Conservation (phyloP, 1,284 basidiomycete genomes). For the Rhodotorula sp. region DNA sequence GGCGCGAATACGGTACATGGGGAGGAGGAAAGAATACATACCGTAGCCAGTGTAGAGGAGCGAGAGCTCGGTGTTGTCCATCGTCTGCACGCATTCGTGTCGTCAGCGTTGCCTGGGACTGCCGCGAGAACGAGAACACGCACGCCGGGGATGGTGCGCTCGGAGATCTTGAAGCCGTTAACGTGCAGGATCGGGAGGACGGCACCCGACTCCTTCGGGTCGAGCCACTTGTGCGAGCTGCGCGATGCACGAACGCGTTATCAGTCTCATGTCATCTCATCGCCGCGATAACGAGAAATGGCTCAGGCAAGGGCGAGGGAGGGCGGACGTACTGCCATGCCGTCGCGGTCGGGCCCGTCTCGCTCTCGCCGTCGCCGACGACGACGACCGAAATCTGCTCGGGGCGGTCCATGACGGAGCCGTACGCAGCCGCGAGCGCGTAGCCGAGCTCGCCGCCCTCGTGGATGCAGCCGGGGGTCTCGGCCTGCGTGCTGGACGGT, state of each 20-base stretch:
- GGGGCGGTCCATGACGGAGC: slow-evolving; percentile 77
- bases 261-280: background rate
- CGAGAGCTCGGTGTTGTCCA: slow-evolving; percentile 78
- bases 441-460: slow-evolving; percentile 81
- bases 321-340: slow-evolving; percentile 43
- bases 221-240: slow-evolving; percentile 73
- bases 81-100: slow-evolving; percentile 54
- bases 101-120: background rate
- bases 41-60: slow-evolving; percentile 62
- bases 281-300: background rate
- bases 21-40: background rate
- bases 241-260: slow-evolving; percentile 61
- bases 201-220: slow-evolving; percentile 85
- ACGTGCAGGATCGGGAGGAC: slow-evolving; percentile 83
- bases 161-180: slow-evolving; percentile 76
- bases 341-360: slow-evolving; percentile 79
- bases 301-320: no score
- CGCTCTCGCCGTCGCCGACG: slow-evolving; percentile 83
- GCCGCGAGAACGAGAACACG: background rate
- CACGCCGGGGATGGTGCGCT: slow-evolving; percentile 76
- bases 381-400: slow-evolving; percentile 76
- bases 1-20: no score
- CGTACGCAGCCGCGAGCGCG: slow-evolving; percentile 75
- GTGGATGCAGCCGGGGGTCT: slow-evolving; percentile 82
- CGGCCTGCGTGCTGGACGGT: slow-evolving; percentile 52